Evolutionary conservation across 164 flowering plant genomes (phyloP), one percentile per base, ranked within the genome.

Genomic region (Vitis vinifera): DNA sequence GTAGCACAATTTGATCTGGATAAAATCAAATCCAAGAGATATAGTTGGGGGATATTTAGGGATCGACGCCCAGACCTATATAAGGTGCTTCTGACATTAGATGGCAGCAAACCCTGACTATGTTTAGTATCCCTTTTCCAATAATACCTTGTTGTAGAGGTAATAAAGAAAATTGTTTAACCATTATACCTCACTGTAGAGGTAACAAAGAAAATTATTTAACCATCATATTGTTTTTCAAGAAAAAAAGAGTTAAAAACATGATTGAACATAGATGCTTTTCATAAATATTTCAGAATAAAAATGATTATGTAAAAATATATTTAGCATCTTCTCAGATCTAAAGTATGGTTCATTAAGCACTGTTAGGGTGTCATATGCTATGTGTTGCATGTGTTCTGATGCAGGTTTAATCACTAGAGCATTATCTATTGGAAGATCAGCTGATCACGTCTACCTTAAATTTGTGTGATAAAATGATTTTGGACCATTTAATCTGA

Each of bases 41-140:
- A 78, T 29, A 79, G 97, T 66, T 96, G 99, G 99, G 98, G 98
- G 48, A 73, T 95, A 12, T 95, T 89, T 71, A 87, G 99, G 55
- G 98, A 96, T 80, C 84, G 98, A 12, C 92, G 99, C n/a, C 97
- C 98, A 37, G 97, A 93, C 55, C 79, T 96, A 50, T 96, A 93
- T 84, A 92, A 90, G 87, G 95, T 85, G 70, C 93, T 93, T 77
- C 82, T 96, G 55, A 88, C 99, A 27, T 81, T 87, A 68, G 98
- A 96, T 88, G 99, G 99, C 69, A 78, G 76, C 75, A 85, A 78
- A 60, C 71, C 78, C 65, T 57, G 55, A 9, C 10, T 55, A 13
- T 78, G 78, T 78, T 61, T 31, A 10, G 29, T 50, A 51, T 16
- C 31, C 12, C 3, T 51, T 2, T 23, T 47, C 16, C 49, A 51